These are phyloP conservation scores for Aspergillus leporis DNA, from an alignment of 495 filamentous ascomycete species.

Conservation along the genomic window DNA sequence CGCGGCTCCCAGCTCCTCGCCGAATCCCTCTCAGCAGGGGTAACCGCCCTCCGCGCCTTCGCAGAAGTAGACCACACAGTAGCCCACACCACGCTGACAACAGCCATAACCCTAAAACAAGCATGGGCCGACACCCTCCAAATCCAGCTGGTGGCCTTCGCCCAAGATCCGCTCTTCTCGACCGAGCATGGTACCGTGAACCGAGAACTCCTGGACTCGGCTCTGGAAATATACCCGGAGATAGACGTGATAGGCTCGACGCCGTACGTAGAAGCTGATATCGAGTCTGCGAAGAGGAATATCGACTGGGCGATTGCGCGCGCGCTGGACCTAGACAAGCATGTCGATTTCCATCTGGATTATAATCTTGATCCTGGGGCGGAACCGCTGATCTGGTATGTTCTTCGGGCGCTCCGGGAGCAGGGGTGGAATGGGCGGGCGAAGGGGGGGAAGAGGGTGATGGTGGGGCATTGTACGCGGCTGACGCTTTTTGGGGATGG, in stretches of 20 bases:
- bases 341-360: slow-evolving; percentile 75
- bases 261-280: slow-evolving; percentile 66
- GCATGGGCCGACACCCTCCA: slow-evolving; percentile 55
- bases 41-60: slow-evolving; percentile 71
- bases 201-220: slow-evolving; percentile 48
- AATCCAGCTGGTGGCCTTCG: slow-evolving; percentile 73
- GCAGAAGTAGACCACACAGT: slow-evolving; percentile 72
- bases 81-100: slow-evolving; percentile 55
- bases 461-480: slow-evolving; percentile 70
- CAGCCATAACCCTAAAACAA: slow-evolving; percentile 57
- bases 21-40: slow-evolving; percentile 65
- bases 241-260: slow-evolving; percentile 68
- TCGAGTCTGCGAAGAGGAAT: slow-evolving; percentile 52
- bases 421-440: slow-evolving; percentile 43
- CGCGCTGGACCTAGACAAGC: slow-evolving; percentile 49
- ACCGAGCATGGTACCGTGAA: slow-evolving; percentile 47
- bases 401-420: slow-evolving; percentile 48
- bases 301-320: slow-evolving; percentile 61
- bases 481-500: slow-evolving; percentile 55
- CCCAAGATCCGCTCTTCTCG: slow-evolving; percentile 70
- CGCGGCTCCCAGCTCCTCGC: slow-evolving; percentile 66
- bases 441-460: slow-evolving; percentile 49
- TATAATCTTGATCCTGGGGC: slow-evolving; percentile 58
- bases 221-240: slow-evolving; percentile 31
- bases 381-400: slow-evolving; percentile 53